Conservation (phyloP, 2,329 filamentous ascomycete genomes). For the Botrytis porri region DNA sequence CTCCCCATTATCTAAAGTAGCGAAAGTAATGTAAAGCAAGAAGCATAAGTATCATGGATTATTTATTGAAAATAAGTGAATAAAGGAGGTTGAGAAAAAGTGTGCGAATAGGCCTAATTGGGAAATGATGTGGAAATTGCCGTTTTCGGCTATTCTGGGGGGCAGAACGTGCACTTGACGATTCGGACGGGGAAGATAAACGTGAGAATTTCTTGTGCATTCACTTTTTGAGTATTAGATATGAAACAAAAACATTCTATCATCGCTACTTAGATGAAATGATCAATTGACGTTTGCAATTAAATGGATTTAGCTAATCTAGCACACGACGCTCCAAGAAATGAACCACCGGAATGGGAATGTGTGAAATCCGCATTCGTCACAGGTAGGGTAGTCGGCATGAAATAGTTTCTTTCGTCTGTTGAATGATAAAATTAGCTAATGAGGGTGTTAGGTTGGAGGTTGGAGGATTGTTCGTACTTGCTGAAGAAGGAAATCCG, state of each 20-base stretch:
- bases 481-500: not conserved
- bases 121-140: not conserved
- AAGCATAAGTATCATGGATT: fast-evolving
- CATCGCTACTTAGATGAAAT: not conserved
- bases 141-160: slow-evolving; percentile 6
- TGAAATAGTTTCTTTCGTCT: not conserved
- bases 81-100: not conserved
- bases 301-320: not conserved
- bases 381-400: not conserved
- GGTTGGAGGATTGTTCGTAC: too few relatives aligned
- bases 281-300: not conserved
- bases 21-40: not conserved
- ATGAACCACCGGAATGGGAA: not conserved
- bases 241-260: not conserved
- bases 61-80: not conserved
- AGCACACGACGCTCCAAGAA: not conserved
- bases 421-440: not conserved
- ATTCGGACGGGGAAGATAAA: not conserved
- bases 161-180: not conserved
- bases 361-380: not conserved
- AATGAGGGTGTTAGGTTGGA: too few relatives aligned
- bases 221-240: not conserved
- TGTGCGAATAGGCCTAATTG: not conserved
- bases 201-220: not conserved
- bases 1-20: not conserved